phyloP scores from a whole-genome alignment of 164 flowering plant species.

The Berberis thunbergii region DNA sequence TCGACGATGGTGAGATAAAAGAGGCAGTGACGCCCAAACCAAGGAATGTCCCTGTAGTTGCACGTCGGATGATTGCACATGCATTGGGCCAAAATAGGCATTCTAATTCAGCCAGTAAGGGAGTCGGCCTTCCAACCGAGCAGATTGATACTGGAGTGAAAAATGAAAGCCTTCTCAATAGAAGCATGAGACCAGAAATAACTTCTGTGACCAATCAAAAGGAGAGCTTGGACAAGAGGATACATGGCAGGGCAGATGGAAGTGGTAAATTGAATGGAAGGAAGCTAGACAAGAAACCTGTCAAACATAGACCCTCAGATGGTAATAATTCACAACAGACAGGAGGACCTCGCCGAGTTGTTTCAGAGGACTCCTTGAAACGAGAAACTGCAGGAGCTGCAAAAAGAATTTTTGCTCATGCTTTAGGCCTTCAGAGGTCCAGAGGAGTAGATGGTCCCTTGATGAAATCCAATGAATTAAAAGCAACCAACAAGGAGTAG shows the following conservation, averaged over 20 bases:
- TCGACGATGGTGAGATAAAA: slow-evolving; percentile 25
- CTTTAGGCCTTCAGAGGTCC: slow-evolving; percentile 43
- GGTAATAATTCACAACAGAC: slow-evolving; percentile 10
- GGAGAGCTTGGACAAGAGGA: slow-evolving; percentile 1
- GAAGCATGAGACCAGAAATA: slow-evolving; percentile 9
- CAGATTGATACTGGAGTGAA: slow-evolving; percentile 11
- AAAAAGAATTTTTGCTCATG: slow-evolving; percentile 82
- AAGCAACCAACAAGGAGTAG: slow-evolving; percentile 6
- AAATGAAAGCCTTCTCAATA: slow-evolving; percentile 7
- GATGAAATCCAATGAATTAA: slow-evolving; percentile 18
- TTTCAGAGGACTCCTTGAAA: slow-evolving; percentile 23
- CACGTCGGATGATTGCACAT: slow-evolving; percentile 91
- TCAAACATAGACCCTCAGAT: slow-evolving; percentile 6
- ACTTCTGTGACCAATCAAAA: slow-evolving; percentile 8
- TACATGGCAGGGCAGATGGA: slow-evolving; percentile 1
- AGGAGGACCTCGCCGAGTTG: slow-evolving; percentile 17
- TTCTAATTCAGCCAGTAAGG: slow-evolving; percentile 15
- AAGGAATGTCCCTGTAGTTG: slow-evolving; percentile 66
- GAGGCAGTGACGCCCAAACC: slow-evolving; percentile 48
- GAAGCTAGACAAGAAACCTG: slow-evolving; percentile 9
- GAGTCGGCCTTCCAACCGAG: not conserved
- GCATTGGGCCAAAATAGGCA: slow-evolving; percentile 63
- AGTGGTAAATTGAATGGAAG: slow-evolving; percentile 4
- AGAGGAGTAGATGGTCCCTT: slow-evolving; percentile 19
- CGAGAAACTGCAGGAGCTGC: slow-evolving; percentile 74